Conservation (phyloP, 1,284 basidiomycete species). For the Leccinum fallax region DNA sequence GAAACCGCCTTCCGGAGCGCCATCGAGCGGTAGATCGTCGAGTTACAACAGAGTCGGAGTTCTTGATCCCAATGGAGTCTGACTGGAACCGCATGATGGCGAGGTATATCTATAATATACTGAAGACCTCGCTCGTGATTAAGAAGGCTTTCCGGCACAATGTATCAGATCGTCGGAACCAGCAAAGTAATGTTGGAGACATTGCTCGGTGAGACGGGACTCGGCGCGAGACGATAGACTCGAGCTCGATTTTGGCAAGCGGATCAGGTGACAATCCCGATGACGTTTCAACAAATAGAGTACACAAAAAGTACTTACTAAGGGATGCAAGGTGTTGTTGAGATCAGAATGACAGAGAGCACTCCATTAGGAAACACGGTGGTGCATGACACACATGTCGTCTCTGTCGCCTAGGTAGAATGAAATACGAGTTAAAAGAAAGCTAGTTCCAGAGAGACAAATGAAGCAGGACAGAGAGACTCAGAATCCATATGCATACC, state of each 20-base stretch:
- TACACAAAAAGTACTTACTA: not conserved
- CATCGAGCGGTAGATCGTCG: not conserved
- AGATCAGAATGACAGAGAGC: not conserved
- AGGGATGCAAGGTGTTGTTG: not conserved
- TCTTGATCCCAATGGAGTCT: not conserved
- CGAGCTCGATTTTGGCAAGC: not conserved
- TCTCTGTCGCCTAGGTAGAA: not conserved
- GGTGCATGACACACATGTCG: not conserved
- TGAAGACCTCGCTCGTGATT: not conserved
- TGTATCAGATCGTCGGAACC: constrained; percentile 1
- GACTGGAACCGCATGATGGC: not conserved
- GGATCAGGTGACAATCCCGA: constrained; percentile 1
- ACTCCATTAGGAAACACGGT: not conserved
- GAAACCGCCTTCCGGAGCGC: not conserved
- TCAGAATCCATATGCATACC: not conserved
- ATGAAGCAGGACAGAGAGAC: not conserved
- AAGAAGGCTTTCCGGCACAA: not conserved
- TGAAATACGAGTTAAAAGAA: not conserved
- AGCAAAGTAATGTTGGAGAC: not conserved
- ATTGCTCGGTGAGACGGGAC: not conserved
- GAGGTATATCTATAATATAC: not conserved
- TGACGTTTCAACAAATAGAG: not conserved
- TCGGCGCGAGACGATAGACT: not conserved
- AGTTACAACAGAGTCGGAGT: not conserved
- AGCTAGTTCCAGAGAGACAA: not conserved